Conservation (phyloP, 2,329 filamentous ascomycete genomes). For the Tolypocladium ophioglossoides region DNA sequence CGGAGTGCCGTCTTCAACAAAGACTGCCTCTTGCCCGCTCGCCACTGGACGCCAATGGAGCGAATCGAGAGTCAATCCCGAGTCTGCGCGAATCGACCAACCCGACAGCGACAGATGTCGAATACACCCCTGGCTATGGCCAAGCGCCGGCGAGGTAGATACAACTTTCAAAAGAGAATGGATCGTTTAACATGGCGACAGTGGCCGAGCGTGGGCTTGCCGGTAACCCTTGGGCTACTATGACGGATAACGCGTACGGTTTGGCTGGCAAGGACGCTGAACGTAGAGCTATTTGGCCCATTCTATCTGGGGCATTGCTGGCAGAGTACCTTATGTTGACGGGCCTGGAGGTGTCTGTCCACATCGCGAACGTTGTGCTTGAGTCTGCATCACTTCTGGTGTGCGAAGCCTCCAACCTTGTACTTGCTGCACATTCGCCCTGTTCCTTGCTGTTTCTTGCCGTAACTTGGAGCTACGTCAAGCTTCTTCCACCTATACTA, state of each 20-base stretch:
- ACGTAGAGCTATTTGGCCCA: background rate
- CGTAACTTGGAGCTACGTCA: too few relatives aligned
- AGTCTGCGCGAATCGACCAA: background rate
- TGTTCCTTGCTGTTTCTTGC: too few relatives aligned
- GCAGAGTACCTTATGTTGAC: background rate
- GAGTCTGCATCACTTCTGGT: background rate
- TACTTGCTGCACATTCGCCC: too few relatives aligned
- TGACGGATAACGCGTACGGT: background rate
- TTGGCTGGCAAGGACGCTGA: background rate
- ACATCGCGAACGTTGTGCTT: background rate
- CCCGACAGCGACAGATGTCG: background rate
- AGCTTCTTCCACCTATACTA: too few relatives aligned
- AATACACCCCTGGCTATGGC: background rate
- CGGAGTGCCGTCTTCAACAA: background rate
- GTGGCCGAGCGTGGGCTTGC: background rate
- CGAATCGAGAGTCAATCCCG: background rate
- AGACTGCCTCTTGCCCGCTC: too few relatives aligned
- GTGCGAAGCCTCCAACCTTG: too few relatives aligned
- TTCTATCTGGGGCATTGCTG: background rate
- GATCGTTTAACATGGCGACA: background rate
- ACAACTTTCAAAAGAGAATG: background rate
- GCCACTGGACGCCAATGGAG: background rate
- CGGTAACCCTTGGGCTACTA: background rate
- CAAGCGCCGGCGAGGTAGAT: background rate
- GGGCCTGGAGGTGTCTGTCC: background rate